Base-by-base conservation (phyloP, 495 filamentous ascomycete species). In the Aspergillus wentii region DNA sequence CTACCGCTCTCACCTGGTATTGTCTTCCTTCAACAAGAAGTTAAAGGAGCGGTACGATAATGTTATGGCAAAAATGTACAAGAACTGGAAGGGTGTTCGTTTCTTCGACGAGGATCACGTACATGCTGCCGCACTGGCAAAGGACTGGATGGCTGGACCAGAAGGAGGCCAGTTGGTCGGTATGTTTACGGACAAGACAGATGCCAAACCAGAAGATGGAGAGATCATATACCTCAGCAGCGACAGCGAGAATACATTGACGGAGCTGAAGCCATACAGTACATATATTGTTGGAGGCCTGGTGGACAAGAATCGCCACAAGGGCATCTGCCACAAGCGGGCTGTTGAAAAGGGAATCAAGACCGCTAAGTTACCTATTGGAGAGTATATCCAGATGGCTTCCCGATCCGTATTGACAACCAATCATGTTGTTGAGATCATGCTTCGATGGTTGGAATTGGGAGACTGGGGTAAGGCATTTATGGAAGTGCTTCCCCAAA, bases 391-490 rank as follows among this genome's bases (percentile, higher is more conserved):
- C 70, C 70, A 84, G 35, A 94, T 99, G 88, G 64, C 78, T 18
- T 86, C 81, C 41, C 78, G 92, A 10, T 75, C 78, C 40, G 83
- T 99, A 2, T 62, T 99, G 29, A 79, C 88, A 5, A 94, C 89
- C 9, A 97, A 97, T 52, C 92, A 99, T 52, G 92, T 99, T 1
- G 72, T 85, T 28, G 92, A 97, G 59, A 97, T 99, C 43, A 95
- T 99, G 86, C 54, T 92, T 19, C 78, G 80, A 41, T 99, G 92
- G 86, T 49, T 99, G 37, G 86, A 95, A 46, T 70, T 74, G 18
- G 82, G 84, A 0, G 83, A 97, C 56, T 99, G 92, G 92, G 88
- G 82, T 1, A 64, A 83, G 48, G 89, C 92, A 0, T 97, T 99
- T 48, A 63, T 91, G 64, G 66, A 78, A 30, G 84, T 91, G 9